phyloP scores from a whole-genome alignment of 192 early-diverging fungal genomes.

The Chytriomyces sp. region DNA sequence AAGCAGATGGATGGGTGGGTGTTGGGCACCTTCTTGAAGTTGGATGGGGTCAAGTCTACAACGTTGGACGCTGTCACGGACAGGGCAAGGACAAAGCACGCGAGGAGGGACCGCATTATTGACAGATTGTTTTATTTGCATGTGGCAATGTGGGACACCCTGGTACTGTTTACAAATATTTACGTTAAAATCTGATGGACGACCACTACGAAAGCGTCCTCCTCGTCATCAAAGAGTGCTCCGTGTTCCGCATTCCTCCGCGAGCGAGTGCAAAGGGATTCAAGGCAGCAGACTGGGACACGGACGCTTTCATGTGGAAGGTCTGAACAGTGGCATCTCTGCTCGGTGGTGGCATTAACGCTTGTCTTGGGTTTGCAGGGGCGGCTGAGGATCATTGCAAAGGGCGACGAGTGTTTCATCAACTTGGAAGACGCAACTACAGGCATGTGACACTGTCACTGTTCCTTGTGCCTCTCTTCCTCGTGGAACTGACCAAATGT shows the following conservation, averaged over 20 bases:
- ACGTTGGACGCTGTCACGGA: slow-evolving; percentile 45
- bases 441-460: not conserved
- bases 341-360: no score
- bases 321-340: no score
- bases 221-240: slow-evolving; percentile 78
- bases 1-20: no score
- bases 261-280: slow-evolving; percentile 69
- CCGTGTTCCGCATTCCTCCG: slow-evolving; percentile 75
- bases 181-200: slow-evolving; percentile 11
- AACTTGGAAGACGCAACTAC: slow-evolving; percentile 63
- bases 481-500: not conserved
- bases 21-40: slow-evolving; percentile 61
- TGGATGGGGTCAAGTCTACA: slow-evolving; percentile 56
- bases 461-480: no score
- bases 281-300: slow-evolving; percentile 82
- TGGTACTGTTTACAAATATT: no score
- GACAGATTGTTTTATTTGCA: not conserved
- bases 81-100: not conserved
- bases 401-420: slow-evolving; percentile 71
- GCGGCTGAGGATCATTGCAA: slow-evolving; percentile 71
- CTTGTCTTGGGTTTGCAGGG: slow-evolving; percentile 40
- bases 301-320: slow-evolving; percentile 75
- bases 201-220: slow-evolving; percentile 80
- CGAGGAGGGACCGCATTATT: not conserved
- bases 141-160: not conserved